Base-by-base conservation (phyloP, 1,139 yeast species). In the Kazachstania sp. region DNA sequence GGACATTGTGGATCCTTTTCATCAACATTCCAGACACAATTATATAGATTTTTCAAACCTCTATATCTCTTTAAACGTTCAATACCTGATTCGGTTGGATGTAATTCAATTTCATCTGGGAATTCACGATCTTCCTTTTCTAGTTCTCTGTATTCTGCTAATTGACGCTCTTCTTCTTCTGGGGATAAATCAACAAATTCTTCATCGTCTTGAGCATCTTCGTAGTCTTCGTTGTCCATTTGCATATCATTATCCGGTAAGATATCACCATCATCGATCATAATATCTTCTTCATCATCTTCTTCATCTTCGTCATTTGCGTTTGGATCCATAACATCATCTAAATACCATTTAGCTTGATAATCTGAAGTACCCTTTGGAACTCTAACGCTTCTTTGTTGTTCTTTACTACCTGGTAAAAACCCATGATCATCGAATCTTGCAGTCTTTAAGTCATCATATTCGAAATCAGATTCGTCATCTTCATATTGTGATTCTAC, bases 341-440 rank as follows among this genome's bases (percentile, higher is more conserved):
- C 94, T 44, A 87, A 70, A 57, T 85, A 77, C 98, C 98, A 92
- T 62, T 86, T 79, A 7, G 95, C 86, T 69, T 92, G 98, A 64
- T 90, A 90, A 49, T 85, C 95, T 0, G 97, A 88, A 43, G 95
- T 83, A 20, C 97, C 97, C 60, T 78, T 78, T 18, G 97, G 97
- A 30, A 86, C 71, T 58, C 72, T 77, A 32, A 57, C 62, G 50
- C 67, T 70, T 61, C 68, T 66, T 48, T 62, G 51, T 35, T 57
- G 47, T 39, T 62, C 77, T 48, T 71, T 72, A 30, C 59, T 59
- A 11, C 69, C 69, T 28, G 68, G 66, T 54, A 84, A 75, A 60
- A 80, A 83, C 37, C 73, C 76, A 56, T 75, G 82, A 41, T 83
- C 90, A 56, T 85, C 94, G 66, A 83, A 75, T 61, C 86, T 74